Conservation (phyloP, 192 early-diverging fungal genomes). For the Dissophora globulifera region DNA sequence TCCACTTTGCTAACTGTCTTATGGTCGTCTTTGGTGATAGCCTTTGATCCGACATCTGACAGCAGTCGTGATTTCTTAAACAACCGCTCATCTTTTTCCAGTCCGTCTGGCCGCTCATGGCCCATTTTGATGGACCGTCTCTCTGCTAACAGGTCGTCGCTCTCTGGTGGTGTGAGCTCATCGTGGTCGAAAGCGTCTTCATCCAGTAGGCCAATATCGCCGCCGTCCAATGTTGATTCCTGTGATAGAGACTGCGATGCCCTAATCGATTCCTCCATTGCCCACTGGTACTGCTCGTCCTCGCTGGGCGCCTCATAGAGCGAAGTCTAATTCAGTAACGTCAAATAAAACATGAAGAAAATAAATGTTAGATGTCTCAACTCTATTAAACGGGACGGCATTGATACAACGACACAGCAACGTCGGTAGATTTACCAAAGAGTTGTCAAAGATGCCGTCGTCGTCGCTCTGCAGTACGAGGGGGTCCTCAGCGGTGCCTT, state of each 20-base stretch:
- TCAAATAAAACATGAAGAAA: too few relatives aligned
- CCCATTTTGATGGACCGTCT: background rate
- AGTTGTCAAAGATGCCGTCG: background rate
- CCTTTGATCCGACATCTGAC: background rate
- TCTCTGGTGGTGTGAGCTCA: too few relatives aligned
- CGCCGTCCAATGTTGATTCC: conserved; percentile 1
- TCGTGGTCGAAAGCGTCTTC: background rate
- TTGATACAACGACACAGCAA: too few relatives aligned
- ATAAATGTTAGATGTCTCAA: too few relatives aligned
- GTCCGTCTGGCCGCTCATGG: background rate
- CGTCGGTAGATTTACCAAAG: conserved; percentile 8
- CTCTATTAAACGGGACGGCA: too few relatives aligned
- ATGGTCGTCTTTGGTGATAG: background rate
- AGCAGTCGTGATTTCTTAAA: background rate
- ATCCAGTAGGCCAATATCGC: background rate
- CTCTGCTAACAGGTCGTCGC: background rate
- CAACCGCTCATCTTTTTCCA: background rate
- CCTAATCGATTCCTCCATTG: conserved; percentile 35
- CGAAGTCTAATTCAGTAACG: too few relatives aligned
- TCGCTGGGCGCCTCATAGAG: conserved; percentile 24
- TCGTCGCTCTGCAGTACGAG: conserved; percentile 23
- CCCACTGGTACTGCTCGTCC: conserved; percentile 38
- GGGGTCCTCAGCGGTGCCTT: conserved; percentile 8
- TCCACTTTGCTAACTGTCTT: too few relatives aligned
- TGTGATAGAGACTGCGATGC: conserved; percentile 18